Evolutionary conservation across 139 green algal genomes (phyloP).

Genomic region (Eudorina sp.): DNA sequence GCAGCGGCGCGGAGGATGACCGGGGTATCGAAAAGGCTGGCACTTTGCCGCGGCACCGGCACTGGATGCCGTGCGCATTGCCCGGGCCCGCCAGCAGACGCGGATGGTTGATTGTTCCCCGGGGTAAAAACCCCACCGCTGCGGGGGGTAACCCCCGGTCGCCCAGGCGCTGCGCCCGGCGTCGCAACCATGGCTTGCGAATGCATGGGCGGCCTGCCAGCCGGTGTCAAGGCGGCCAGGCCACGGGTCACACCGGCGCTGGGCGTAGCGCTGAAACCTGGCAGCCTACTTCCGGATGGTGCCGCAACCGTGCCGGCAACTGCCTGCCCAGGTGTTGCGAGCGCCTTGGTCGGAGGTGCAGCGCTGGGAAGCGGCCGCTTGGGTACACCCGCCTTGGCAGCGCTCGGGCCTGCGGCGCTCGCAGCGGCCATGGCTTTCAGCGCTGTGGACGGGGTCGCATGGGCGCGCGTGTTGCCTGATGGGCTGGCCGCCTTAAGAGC

Average conservation of each 20-base stretch:
- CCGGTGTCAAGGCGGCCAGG: too few species aligned
- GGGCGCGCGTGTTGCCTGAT: background rate
- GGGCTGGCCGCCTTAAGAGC: background rate
- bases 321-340: background rate
- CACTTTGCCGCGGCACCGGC: background rate
- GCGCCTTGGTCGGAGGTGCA: background rate
- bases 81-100: background rate
- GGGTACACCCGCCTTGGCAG: background rate
- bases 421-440: slow-evolving; percentile 33
- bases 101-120: background rate
- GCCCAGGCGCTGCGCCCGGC: background rate
- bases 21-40: slow-evolving; percentile 30
- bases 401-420: background rate
- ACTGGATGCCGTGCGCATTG: background rate
- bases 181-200: background rate
- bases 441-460: slow-evolving; percentile 7
- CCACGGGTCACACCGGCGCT: background rate
- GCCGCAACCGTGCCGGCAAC: background rate
- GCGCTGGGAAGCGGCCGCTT: background rate
- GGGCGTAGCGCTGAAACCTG: background rate
- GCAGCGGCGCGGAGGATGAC: background rate
- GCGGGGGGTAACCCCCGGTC: background rate
- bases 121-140: background rate
- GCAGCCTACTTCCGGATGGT: background rate
- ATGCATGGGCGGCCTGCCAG: background rate